A percentile compares a stretch with the other conserved stretches of the same genome.
Conservation (phyloP, 768 basidiomycete species). For the Lentinula sp. region DNA sequence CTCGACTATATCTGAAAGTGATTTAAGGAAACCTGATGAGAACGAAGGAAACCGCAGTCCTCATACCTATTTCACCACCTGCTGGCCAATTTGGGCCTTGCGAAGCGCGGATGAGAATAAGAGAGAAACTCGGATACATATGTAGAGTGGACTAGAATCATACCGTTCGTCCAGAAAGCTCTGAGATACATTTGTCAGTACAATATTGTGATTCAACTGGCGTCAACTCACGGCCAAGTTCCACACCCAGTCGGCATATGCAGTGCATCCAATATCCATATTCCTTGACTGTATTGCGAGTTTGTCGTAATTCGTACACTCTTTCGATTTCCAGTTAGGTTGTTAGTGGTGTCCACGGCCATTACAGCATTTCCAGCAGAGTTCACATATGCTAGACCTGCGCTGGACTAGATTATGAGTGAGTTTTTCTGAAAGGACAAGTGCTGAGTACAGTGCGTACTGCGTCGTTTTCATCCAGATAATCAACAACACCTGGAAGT, state of each 20-base stretch:
- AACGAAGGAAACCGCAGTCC: too few relatives aligned
- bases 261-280: constrained; percentile 77
- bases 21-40: too few relatives aligned
- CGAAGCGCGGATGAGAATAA: background rate
- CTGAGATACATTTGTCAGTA: background rate
- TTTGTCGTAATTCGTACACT: constrained; percentile 75
- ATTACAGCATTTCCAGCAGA: constrained; percentile 73
- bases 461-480: constrained; percentile 54
- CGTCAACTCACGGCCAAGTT: constrained; percentile 36
- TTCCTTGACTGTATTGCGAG: constrained; percentile 51
- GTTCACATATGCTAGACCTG: constrained; percentile 59
- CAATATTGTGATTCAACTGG: background rate
- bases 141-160: background rate
- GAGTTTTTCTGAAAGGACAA: background rate
- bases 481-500: constrained; percentile 41
- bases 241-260: constrained; percentile 75
- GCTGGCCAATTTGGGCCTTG: constrained; percentile 57
- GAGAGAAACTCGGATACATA: background rate
- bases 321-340: constrained; percentile 60
- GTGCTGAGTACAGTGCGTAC: constrained; percentile 28
- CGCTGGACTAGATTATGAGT: constrained; percentile 4
- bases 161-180: constrained; percentile 30
- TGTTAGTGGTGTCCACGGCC: constrained; percentile 80
- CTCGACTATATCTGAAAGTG: constrained; percentile 59
- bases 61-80: constrained; percentile 53